Percentiles rank a stretch among this genome's conserved stretches.
phyloP scores from a whole-genome alignment of 164 flowering plant species.

The Houttuynia cordata region DNA sequence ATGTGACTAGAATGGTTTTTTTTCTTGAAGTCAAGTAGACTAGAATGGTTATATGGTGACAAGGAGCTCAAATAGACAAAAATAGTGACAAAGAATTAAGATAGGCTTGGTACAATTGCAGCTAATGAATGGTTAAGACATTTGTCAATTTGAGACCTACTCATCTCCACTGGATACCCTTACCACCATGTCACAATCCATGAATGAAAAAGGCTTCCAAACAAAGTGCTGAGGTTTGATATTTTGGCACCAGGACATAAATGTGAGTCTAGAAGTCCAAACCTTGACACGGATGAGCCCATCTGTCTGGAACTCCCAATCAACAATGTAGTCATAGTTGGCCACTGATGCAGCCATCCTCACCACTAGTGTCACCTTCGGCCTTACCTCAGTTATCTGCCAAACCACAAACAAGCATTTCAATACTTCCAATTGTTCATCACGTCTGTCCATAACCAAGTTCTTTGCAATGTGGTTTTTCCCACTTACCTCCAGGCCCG shows the following conservation, averaged over 20 bases:
- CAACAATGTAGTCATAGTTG: slow-evolving; percentile 87
- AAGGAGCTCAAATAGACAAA: neutral
- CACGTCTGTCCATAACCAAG: no score
- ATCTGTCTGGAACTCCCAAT: slow-evolving; percentile 94
- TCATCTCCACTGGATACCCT: no score
- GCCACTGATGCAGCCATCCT: slow-evolving; percentile 94
- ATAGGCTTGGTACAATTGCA: no score
- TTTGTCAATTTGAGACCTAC: no score
- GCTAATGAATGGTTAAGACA: no score
- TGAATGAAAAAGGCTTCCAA: no score
- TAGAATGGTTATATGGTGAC: no score
- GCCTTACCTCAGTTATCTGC: slow-evolving; percentile 39
- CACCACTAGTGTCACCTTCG: slow-evolving; percentile 84
- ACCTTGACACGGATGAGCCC: slow-evolving; percentile 82
- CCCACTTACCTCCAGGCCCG: slow-evolving; percentile 14
- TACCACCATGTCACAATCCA: no score
- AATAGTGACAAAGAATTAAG: neutral
- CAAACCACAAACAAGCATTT: neutral
- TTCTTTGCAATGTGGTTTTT: neutral
- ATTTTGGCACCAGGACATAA: neutral
- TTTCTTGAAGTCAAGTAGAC: no score
- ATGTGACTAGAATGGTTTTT: no score
- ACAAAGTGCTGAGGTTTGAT: no score
- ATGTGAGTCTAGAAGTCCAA: neutral
- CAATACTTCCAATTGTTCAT: neutral